Evolutionary conservation across 2,329 filamentous ascomycete species (phyloP).

Genomic region (Claviceps sp.): DNA sequence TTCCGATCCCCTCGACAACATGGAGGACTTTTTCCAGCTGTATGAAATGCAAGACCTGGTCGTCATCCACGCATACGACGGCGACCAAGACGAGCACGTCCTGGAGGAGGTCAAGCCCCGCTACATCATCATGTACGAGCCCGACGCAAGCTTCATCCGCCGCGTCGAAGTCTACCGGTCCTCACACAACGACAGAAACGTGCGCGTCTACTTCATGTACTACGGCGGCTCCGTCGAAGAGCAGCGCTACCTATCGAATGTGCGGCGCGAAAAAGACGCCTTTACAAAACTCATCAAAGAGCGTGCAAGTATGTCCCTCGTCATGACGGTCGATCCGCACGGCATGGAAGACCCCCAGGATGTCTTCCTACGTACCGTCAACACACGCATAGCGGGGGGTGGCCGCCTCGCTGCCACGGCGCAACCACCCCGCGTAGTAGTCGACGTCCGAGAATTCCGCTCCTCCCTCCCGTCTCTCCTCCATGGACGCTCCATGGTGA

Average conservation of each 20-base stretch:
- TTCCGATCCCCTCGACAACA: slow-evolving; percentile 68
- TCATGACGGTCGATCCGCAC: slow-evolving; percentile 59
- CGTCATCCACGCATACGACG: slow-evolving; percentile 84
- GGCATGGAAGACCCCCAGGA: slow-evolving; percentile 73
- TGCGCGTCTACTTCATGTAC: slow-evolving; percentile 93
- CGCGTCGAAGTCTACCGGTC: slow-evolving; percentile 92
- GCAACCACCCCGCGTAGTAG: slow-evolving; percentile 77
- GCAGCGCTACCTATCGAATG: slow-evolving; percentile 77
- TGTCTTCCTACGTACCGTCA: slow-evolving; percentile 84
- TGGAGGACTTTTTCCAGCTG: slow-evolving; percentile 84
- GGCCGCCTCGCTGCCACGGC: slow-evolving; percentile 73
- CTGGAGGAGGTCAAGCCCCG: slow-evolving; percentile 85
- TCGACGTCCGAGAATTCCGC: slow-evolving; percentile 92
- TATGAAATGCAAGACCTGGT: slow-evolving; percentile 86
- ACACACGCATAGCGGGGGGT: slow-evolving; percentile 90
- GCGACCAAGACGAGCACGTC: slow-evolving; percentile 92
- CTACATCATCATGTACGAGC: slow-evolving; percentile 98
- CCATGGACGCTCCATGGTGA: slow-evolving; percentile 74
- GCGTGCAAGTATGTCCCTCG: slow-evolving; percentile 82
- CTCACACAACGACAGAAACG: slow-evolving; percentile 77
- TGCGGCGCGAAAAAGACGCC: slow-evolving; percentile 90
- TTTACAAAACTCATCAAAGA: slow-evolving; percentile 94
- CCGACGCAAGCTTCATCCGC: slow-evolving; percentile 85
- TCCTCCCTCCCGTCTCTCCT: slow-evolving; percentile 83
- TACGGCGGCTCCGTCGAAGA: slow-evolving; percentile 93